Evolutionary conservation across 768 basidiomycete species (phyloP).

Genomic region (Pisolithus tinctorius): DNA sequence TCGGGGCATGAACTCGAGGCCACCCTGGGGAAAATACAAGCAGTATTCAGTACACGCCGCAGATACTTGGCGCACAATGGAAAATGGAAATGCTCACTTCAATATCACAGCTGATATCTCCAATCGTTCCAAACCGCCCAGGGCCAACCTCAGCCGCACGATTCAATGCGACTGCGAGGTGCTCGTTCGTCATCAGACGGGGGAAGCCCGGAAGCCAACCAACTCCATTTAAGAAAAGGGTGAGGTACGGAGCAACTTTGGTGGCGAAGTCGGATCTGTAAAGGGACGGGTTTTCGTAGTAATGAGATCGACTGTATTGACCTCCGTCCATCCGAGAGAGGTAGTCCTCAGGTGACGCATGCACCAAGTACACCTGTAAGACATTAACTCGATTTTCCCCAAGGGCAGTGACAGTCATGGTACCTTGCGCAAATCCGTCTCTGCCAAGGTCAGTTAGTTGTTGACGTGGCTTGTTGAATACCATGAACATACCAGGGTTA

Average conservation of each 20-base stretch:
- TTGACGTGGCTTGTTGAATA: neutral
- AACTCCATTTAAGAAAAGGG: conserved; percentile 78
- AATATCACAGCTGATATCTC: conserved; percentile 89
- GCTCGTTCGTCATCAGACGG: conserved; percentile 64
- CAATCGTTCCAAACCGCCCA: conserved; percentile 62
- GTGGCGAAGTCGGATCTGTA: conserved; percentile 66
- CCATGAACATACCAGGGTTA: conserved; percentile 38
- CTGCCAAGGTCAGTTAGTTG: conserved; percentile 24
- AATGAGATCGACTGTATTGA: conserved; percentile 56
- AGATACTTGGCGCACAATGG: too few species aligned
- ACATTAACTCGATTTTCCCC: neutral
- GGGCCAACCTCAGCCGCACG: conserved; percentile 44
- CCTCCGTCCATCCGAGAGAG: conserved; percentile 50
- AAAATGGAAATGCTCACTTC: conserved; percentile 36
- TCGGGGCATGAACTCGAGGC: conserved; percentile 74
- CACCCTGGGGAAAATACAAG: conserved; percentile 44
- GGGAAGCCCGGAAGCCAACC: conserved; percentile 81
- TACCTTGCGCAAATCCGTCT: conserved; percentile 54
- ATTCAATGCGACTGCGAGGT: conserved; percentile 46
- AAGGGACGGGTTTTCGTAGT: conserved; percentile 62
- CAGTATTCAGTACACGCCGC: too few species aligned
- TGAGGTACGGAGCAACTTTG: conserved; percentile 77
- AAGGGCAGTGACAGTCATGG: neutral
- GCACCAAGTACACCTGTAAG: conserved; percentile 67
- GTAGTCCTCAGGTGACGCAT: conserved; percentile 65